Percentiles rank a stretch among this genome's conserved stretches.
phyloP scores from a whole-genome alignment of 352 stramenopile species.

The Pythium aquatile region DNA sequence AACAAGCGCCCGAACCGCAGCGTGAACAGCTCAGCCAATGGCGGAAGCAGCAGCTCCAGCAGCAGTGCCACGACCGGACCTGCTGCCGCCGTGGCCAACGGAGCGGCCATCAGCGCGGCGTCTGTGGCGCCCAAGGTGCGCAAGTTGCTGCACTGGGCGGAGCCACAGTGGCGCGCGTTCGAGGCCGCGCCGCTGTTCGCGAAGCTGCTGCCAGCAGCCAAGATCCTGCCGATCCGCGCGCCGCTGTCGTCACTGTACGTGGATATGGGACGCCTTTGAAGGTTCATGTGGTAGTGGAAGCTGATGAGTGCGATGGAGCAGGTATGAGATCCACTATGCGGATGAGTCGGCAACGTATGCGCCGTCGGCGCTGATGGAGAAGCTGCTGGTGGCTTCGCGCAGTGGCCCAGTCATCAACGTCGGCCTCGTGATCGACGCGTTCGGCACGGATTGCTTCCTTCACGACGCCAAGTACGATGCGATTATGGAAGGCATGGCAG shows the following conservation, averaged over 20 bases:
- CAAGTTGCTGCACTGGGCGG: slow-evolving; percentile 70
- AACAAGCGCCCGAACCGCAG: slow-evolving; percentile 26
- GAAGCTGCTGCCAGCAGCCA: slow-evolving; percentile 46
- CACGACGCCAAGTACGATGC: slow-evolving; percentile 70
- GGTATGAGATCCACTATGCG: slow-evolving; percentile 83
- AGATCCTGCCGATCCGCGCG: slow-evolving; percentile 74
- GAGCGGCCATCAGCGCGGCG: neutral
- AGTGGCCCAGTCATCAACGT: slow-evolving; percentile 66
- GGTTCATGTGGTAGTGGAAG: neutral
- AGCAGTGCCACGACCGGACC: neutral
- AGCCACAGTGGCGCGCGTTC: slow-evolving; percentile 61
- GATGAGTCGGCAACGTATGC: slow-evolving; percentile 48
- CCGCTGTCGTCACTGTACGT: slow-evolving; percentile 78
- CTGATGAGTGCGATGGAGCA: slow-evolving; percentile 20
- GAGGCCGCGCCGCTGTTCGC: slow-evolving; percentile 55
- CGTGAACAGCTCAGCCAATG: neutral
- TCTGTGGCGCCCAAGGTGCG: slow-evolving; percentile 29
- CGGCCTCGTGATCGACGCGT: slow-evolving; percentile 77
- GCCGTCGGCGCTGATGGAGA: slow-evolving; percentile 79
- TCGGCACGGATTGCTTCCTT: slow-evolving; percentile 62
- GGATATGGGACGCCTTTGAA: neutral
- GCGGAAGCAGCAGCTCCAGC: slow-evolving; percentile 3
- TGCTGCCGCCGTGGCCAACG: neutral
- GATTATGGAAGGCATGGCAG: neutral
- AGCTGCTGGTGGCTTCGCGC: slow-evolving; percentile 63